Percentiles rank a stretch among this genome's conserved stretches.
Conservation (phyloP, 371 early-diverging fungal species). For the Amoeboaphelidium protococcarum region DNA sequence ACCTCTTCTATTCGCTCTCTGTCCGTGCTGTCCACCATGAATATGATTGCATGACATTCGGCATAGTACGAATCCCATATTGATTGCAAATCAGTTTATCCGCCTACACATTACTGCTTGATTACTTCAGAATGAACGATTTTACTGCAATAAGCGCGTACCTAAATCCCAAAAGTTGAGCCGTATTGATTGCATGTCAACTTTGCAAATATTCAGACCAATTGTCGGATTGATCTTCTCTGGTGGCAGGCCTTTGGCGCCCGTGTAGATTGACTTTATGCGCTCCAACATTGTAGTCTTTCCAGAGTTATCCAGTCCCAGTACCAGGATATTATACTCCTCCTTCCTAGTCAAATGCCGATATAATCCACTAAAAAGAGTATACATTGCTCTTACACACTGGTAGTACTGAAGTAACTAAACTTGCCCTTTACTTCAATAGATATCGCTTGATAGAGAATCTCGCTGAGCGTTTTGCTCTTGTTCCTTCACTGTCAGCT, state of each 20-base stretch:
- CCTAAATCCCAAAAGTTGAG: slow-evolving; percentile 33
- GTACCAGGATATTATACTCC: slow-evolving; percentile 70
- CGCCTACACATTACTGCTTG: slow-evolving; percentile 86
- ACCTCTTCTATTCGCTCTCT: slow-evolving; percentile 50
- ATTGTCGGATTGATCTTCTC: slow-evolving; percentile 79
- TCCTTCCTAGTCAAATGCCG: slow-evolving; percentile 53
- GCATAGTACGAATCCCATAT: slow-evolving; percentile 81
- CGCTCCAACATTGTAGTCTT: slow-evolving; percentile 74
- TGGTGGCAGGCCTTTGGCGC: slow-evolving; percentile 39
- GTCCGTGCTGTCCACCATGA: slow-evolving; percentile 72
- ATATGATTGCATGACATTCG: slow-evolving; percentile 78
- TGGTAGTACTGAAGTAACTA: too few species aligned
- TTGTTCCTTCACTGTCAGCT: too few species aligned
- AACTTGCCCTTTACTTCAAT: too few species aligned
- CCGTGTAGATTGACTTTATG: slow-evolving; percentile 43
- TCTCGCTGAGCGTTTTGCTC: too few species aligned
- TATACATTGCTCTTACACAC: too few species aligned
- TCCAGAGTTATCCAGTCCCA: slow-evolving; percentile 86
- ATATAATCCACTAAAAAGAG: slow-evolving; percentile 65
- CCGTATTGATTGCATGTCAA: neutral
- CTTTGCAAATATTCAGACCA: slow-evolving; percentile 50
- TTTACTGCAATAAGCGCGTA: too few species aligned
- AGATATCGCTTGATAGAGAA: too few species aligned
- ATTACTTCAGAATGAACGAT: too few species aligned
- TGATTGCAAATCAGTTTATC: slow-evolving; percentile 53